phyloP scores from a whole-genome alignment of 2,329 filamentous ascomycete genomes.

The Phoma sp. region DNA sequence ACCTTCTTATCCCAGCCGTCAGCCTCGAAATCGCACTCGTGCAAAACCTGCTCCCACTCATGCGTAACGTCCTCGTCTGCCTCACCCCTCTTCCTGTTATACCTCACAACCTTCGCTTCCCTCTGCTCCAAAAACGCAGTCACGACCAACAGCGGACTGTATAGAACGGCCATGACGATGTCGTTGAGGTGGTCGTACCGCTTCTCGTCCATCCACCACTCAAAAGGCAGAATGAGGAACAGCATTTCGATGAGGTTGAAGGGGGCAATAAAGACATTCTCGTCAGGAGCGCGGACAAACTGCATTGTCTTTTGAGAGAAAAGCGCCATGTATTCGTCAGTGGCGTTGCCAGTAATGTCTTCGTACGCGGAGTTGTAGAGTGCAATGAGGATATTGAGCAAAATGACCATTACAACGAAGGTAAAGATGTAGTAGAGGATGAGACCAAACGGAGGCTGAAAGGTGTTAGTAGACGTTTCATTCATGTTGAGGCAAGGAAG shows the following conservation, averaged over 20 bases:
- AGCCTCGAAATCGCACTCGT: constrained; percentile 76
- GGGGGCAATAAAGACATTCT: constrained; percentile 96
- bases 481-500: background rate
- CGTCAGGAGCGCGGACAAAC: constrained; percentile 93
- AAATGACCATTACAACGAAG: constrained; percentile 93
- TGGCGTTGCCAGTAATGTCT: constrained; percentile 89
- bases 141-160: constrained; percentile 80
- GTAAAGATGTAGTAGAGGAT: constrained; percentile 98
- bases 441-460: constrained; percentile 80
- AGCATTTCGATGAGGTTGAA: constrained; percentile 94
- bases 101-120: constrained; percentile 63
- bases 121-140: constrained; percentile 67
- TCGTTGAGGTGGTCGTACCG: constrained; percentile 85
- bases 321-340: constrained; percentile 93
- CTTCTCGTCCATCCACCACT: constrained; percentile 89
- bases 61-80: constrained; percentile 87
- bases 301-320: constrained; percentile 96
- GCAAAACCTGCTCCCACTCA: constrained; percentile 87
- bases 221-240: constrained; percentile 76
- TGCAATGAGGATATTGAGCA: constrained; percentile 95
- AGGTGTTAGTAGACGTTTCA: constrained; percentile 6
- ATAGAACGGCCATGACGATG: constrained; percentile 82
- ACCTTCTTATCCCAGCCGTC: constrained; percentile 88
- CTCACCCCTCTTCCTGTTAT: constrained; percentile 79
- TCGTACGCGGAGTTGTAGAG: constrained; percentile 97